Conservation (phyloP, 495 filamentous ascomycete species). For the Talaromyces stipitatus region DNA sequence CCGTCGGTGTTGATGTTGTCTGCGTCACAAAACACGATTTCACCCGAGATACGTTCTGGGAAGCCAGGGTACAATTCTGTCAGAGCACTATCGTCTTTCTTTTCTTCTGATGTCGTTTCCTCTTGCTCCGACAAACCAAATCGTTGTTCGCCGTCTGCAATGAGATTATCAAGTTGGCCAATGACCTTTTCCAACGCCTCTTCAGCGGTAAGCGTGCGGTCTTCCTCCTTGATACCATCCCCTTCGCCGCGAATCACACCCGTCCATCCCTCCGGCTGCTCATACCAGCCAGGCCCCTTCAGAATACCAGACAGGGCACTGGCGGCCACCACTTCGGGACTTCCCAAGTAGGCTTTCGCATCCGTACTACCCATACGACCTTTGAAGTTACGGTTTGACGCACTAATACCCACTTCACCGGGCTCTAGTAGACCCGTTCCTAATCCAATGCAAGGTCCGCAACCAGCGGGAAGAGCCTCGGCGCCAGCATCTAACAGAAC, state of each 20-base stretch:
- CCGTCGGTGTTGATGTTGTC: conserved; percentile 48
- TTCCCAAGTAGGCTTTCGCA: conserved; percentile 82
- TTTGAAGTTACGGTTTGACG: conserved; percentile 89
- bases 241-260: conserved; percentile 67
- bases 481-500: conserved; percentile 74
- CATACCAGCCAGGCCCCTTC: conserved; percentile 72
- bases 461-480: conserved; percentile 65
- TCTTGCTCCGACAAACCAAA: conserved; percentile 16
- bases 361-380: conserved; percentile 81
- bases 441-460: conserved; percentile 87
- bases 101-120: conserved; percentile 1
- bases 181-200: conserved; percentile 65
- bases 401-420: conserved; percentile 83
- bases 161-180: conserved; percentile 53
- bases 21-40: conserved; percentile 43
- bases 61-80: conserved; percentile 46
- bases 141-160: conserved; percentile 41
- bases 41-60: conserved; percentile 42
- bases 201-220: conserved; percentile 54
- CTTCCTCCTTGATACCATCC: conserved; percentile 52
- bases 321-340: conserved; percentile 87
- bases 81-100: conserved; percentile 18
- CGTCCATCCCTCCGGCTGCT: conserved; percentile 55
- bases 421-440: conserved; percentile 74
- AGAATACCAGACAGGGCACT: conserved; percentile 75